These are phyloP conservation scores for Aspergillus ruber DNA, from an alignment of 2,329 filamentous ascomycete species.

Conservation along the genomic window DNA sequence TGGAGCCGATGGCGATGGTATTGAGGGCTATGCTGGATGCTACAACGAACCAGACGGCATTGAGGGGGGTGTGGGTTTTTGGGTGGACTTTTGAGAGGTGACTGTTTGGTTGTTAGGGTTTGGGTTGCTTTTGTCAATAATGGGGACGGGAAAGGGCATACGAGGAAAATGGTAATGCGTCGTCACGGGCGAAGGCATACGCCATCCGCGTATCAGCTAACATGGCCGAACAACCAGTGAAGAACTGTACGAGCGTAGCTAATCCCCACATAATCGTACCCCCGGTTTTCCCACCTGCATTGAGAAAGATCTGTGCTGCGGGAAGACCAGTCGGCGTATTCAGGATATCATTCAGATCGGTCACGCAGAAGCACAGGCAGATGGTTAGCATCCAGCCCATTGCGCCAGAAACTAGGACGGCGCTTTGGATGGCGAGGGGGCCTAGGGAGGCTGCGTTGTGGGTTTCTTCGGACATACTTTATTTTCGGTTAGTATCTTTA, in stretches of 20 bases:
- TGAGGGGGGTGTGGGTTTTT: constrained; percentile 53
- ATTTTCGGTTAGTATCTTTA: neutral
- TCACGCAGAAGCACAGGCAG: constrained; percentile 58
- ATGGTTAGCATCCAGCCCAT: constrained; percentile 59
- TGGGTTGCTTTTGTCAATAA: neutral
- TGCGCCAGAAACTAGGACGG: constrained; percentile 54
- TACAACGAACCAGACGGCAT: constrained; percentile 60
- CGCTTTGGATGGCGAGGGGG: constrained; percentile 53
- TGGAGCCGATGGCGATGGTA: constrained; percentile 41
- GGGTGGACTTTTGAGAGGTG: constrained; percentile 49
- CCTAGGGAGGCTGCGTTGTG: constrained; percentile 57
- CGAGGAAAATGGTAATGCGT: constrained; percentile 55
- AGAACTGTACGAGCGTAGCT: constrained; percentile 58
- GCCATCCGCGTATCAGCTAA: constrained; percentile 58
- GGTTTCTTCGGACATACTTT: constrained; percentile 60
- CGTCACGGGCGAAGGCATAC: constrained; percentile 55
- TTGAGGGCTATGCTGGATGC: constrained; percentile 49
- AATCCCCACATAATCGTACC: constrained; percentile 57
- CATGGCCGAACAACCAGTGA: constrained; percentile 60
- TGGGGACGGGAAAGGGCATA: constrained; percentile 20
- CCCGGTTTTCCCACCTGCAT: constrained; percentile 52
- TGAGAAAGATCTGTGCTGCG: constrained; percentile 54
- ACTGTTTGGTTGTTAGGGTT: constrained; percentile 21
- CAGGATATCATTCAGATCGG: constrained; percentile 52
- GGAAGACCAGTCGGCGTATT: constrained; percentile 54